Evolutionary conservation across 108 stramenopile genomes (phyloP), one percentile per base, ranked within the genome.

Genomic region (Cyclotella kingstonii): DNA sequence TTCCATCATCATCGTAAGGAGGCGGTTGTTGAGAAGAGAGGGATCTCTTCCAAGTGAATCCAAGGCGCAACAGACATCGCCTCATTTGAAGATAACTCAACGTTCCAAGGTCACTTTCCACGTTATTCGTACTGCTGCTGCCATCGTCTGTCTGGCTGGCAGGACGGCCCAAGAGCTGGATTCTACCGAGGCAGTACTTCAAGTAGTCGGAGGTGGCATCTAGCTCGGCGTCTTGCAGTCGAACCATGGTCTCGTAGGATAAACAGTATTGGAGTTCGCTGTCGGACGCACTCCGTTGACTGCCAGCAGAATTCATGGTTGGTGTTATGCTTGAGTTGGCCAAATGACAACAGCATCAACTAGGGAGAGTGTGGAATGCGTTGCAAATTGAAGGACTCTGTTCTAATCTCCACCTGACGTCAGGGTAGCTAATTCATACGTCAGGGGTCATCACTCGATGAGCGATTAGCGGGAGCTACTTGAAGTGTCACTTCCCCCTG

Each of bases 211-310:
- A 31, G 6, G 81, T 83, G 2, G 73, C 63, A 3, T 67, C 45
- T 19, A 69, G 45, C 50, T 85, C 89, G 7, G 41, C 57, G 26
- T 90, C 85, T 74, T 90, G 89, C 41, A 73, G 62, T 42, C 68
- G 77, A 30, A 90, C 54, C 85, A 86, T 84, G n/a, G 54, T 59
- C 74, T 86, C 89, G 52, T 90, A 90, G 4, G 76, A 52, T 8
- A 58, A 22, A 27, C 86, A 52, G 47, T 76, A 89, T n/a, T n/a
- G n/a, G n/a, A n/a, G n/a, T n/a, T n/a, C n/a, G n/a, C n/a, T n/a
- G n/a, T n/a, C n/a, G n/a, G n/a, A n/a, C n/a, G n/a, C n/a, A n/a
- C n/a, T n/a, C n/a, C n/a, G n/a, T n/a, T n/a, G n/a, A n/a, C n/a
- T n/a, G n/a, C n/a, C n/a, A n/a, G n/a, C n/a, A n/a, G n/a, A n/a